Base-by-base conservation (phyloP, 768 basidiomycete species). In the Leccinum subtestaceum region DNA sequence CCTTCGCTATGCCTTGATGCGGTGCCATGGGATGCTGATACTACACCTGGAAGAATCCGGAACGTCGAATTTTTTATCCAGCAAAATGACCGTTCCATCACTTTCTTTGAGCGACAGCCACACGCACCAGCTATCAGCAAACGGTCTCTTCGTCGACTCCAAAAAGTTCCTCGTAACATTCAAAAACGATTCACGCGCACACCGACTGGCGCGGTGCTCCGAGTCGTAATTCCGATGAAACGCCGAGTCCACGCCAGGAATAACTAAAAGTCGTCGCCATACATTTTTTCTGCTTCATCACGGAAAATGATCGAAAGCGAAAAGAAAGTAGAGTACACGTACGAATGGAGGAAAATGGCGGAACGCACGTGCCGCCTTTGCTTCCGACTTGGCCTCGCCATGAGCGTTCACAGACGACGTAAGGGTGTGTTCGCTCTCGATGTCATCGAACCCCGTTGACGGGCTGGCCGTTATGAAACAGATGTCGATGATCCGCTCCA, bases 321-420 rank as follows among this genome's bases (percentile, higher is more conserved):
- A 27, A 6, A 46, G 1, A 21, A 38, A 15, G n/a, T 2, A 48
- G 3, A 23, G 27, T 3, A 56, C 62, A 84, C 91, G 76, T 65
- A 95, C 92, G 70, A 93, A 93, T 47, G 95, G 90, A 8, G 95
- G 84, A 15, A 95, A 70, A 71, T 95, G 92, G 61, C 91, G 83
- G 77, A 94, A 96, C 7, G 90, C 81, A 48, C 80, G 78, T 2
- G 78, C 74, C 9, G 82, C 77, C 63, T 60, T 78, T 76, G 40
- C 66, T 68, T 58, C 67, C 54, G 61, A 55, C 58, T 63, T 67
- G 57, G 23, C 56, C 10, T 66, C 53, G 17, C 60, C 53, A 43
- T 64, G 60, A 55, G 56, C 38, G 48, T 63, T 40, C 45, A 57
- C 40, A 6, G 68, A 63, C 27, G 81, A 81, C 2, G 84, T 75